Base-by-base conservation (phyloP, 768 basidiomycete genomes). In the Amanita molliuscula region DNA sequence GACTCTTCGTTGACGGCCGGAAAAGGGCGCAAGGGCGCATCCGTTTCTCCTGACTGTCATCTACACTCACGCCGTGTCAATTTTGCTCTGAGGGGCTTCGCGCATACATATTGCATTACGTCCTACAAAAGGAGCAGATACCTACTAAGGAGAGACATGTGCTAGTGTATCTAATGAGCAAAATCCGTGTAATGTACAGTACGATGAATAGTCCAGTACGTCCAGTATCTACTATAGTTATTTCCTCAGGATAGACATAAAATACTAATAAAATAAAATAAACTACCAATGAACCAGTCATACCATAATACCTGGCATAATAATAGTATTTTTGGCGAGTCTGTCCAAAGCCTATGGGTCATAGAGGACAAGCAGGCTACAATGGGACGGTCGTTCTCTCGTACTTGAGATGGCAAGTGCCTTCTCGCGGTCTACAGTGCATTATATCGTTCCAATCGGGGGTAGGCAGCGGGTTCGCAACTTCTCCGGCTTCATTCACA, bases 401-500 rank as follows among this genome's bases (percentile, higher is more conserved):
- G 55, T 79, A 82, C 41, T 70, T 69, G 50, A 86, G 59, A 56
- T 68, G 75, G 60, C 78, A 82, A 25, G 74, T 67, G 34, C 73
- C 76, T 47, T 68, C 62, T 47, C 74, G 69, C 4, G 84, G 84
- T 38, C 79, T 75, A 62, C 84, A 85, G 50, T 79, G 66, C 37
- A 85, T 70, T 52, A 76, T 76, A 60, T 88, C 84, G 63, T 88
- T 88, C 86, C 86, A 88, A 59, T 88, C 82, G 8, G 86, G 86
- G 33, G 62, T 70, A 29, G 84, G 83, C 8, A 71, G 65, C 20
- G 67, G 62, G 47, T 63, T 61, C 5, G 69, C 67, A 6, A 64
- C 64, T 55, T 67, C 65, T 31, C 82, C 85, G 23, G 55, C 60
- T 31, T 63, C 63, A 59, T 86, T 79, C 11, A 85, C 76, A 51